Evolutionary conservation across 441 rosid species (phyloP).

Genomic region (Adansonia gregorii): DNA sequence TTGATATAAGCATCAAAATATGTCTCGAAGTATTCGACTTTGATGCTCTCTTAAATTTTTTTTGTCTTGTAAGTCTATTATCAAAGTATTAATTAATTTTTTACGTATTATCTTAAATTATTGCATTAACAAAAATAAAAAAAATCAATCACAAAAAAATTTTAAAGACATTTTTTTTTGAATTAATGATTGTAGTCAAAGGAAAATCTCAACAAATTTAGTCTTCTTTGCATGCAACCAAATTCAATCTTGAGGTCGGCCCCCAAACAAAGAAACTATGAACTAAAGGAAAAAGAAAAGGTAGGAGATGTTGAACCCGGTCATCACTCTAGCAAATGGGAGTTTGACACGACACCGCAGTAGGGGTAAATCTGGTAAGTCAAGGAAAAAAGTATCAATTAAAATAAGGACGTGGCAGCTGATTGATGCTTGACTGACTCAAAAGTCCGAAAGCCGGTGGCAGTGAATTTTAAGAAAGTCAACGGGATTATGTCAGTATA

Average conservation of each 20-base stretch:
- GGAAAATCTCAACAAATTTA: background rate
- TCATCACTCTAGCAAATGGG: background rate
- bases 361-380: background rate
- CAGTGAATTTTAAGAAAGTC: background rate
- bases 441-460: background rate
- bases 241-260: conserved; percentile 1
- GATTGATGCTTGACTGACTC: background rate
- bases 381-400: background rate
- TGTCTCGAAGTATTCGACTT: too few relatives aligned
- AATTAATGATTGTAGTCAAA: background rate
- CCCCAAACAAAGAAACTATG: background rate
- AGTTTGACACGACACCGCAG: background rate
- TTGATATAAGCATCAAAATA: too few relatives aligned
- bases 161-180: background rate
- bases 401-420: background rate
- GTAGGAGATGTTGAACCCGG: background rate
- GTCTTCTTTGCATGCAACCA: background rate
- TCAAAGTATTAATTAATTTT: too few relatives aligned
- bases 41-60: too few relatives aligned
- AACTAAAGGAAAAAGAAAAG: background rate
- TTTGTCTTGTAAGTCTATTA: too few relatives aligned
- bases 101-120: too few relatives aligned
- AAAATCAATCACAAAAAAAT: background rate
- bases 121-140: background rate
- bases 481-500: background rate